Conservation (phyloP, 75 land plant genomes). For the Cunninghamia lanceolata region DNA sequence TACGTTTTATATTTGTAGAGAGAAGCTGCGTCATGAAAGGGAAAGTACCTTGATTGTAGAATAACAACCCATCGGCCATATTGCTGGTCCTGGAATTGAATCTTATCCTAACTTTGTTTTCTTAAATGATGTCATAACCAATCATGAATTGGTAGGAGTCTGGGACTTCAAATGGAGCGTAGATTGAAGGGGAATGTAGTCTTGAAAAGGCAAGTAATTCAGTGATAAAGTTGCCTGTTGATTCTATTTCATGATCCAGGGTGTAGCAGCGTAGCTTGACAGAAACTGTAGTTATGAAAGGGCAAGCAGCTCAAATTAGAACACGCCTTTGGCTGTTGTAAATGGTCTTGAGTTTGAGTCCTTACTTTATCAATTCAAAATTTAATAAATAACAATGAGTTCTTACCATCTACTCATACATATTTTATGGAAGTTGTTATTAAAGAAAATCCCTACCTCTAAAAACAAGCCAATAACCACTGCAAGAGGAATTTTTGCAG, state of each 20-base stretch:
- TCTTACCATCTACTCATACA: not conserved
- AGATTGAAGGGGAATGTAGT: not conserved
- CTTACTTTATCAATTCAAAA: not conserved
- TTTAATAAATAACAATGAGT: not conserved
- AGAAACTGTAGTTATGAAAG: not conserved
- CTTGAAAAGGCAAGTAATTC: not conserved
- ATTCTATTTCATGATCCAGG: not conserved
- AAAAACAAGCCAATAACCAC: slow-evolving; percentile 17
- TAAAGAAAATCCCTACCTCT: slow-evolving; percentile 13
- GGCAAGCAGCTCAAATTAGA: not conserved
- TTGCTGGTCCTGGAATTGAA: not conserved
- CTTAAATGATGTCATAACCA: not conserved
- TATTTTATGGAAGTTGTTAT: not conserved
- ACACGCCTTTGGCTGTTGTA: not conserved
- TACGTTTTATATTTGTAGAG: no score
- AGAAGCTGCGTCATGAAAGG: not conserved
- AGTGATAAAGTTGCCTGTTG: not conserved
- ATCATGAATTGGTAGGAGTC: not conserved
- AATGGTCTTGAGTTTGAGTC: not conserved
- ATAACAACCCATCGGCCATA: not conserved
- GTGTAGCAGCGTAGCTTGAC: not conserved
- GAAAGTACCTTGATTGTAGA: not conserved
- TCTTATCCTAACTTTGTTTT: not conserved
- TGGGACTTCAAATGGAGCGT: not conserved
- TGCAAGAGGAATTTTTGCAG: slow-evolving; percentile 16